A percentile compares a stretch with the other conserved stretches of the same genome.
Evolutionary conservation across 1,139 yeast genomes (phyloP).

Genomic region (Casaregolazyma suthepensis): DNA sequence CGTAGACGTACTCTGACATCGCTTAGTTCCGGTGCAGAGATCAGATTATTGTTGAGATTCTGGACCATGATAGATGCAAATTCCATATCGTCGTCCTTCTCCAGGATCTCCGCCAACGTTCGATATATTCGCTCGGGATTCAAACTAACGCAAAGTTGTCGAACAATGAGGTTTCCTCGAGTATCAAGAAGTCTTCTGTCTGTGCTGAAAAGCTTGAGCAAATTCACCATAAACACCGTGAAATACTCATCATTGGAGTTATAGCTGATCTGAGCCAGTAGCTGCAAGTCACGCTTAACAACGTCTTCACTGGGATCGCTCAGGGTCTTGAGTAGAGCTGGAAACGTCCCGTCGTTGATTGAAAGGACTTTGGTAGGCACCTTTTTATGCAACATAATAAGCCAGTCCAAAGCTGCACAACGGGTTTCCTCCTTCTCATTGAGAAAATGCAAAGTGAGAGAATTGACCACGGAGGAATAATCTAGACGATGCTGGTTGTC

Average conservation of each 20-base stretch:
- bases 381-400: constrained; percentile 71
- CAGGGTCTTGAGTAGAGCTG: constrained; percentile 71
- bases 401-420: constrained; percentile 86
- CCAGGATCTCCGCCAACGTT: constrained; percentile 71
- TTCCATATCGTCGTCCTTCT: constrained; percentile 53
- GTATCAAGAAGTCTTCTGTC: constrained; percentile 58
- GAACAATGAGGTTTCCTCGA: constrained; percentile 77
- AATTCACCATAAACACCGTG: constrained; percentile 64
- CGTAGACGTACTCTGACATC: constrained; percentile 65
- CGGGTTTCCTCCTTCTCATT: constrained; percentile 76
- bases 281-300: constrained; percentile 66
- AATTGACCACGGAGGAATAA: constrained; percentile 53
- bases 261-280: constrained; percentile 71
- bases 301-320: constrained; percentile 85
- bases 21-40: constrained; percentile 81
- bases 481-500: constrained; percentile 35
- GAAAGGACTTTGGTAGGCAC: constrained; percentile 58
- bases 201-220: constrained; percentile 62
- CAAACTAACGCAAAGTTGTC: constrained; percentile 76
- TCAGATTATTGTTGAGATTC: constrained; percentile 72
- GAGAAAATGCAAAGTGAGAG: constrained; percentile 53
- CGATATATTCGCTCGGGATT: constrained; percentile 80
- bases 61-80: constrained; percentile 81
- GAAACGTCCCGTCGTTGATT: constrained; percentile 59
- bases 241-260: constrained; percentile 77